A percentile compares a stretch with the other conserved stretches of the same genome.
These are phyloP conservation scores for Neurospora sp. DNA, from an alignment of 495 filamentous ascomycete genomes.

Conservation along the genomic window DNA sequence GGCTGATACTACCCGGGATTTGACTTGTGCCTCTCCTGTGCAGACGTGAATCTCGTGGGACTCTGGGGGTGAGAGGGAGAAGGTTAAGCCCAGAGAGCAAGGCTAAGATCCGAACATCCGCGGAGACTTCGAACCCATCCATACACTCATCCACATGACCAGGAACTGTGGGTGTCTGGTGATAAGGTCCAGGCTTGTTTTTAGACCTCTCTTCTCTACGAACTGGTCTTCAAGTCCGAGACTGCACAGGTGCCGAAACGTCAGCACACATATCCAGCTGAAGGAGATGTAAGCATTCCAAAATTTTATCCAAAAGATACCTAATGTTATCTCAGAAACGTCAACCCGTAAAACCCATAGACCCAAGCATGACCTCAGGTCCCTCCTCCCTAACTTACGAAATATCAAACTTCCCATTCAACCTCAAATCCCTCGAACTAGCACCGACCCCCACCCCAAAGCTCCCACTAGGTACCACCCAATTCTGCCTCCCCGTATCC, in stretches of 20 bases:
- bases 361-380: too few relatives aligned
- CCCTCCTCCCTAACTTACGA: too few relatives aligned
- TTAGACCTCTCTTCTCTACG: not conserved
- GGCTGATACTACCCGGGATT: not conserved
- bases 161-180: not conserved
- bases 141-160: not conserved
- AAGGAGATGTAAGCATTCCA: not conserved
- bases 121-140: not conserved
- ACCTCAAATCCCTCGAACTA: slow-evolving; percentile 39
- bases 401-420: slow-evolving; percentile 23
- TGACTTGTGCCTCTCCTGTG: not conserved
- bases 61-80: not conserved
- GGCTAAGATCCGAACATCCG: not conserved
- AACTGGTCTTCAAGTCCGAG: not conserved
- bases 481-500: slow-evolving; percentile 38
- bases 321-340: too few relatives aligned
- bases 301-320: too few relatives aligned
- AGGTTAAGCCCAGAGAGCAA: not conserved
- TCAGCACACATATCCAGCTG: not conserved
- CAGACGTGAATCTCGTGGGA: not conserved
- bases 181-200: not conserved
- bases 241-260: not conserved
- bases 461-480: slow-evolving; percentile 40
- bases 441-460: slow-evolving; percentile 40
- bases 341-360: too few relatives aligned